Evolutionary conservation across 2,329 filamentous ascomycete species (phyloP), one percentile per base, ranked within the genome.

Genomic region (Ascochyta fabae): DNA sequence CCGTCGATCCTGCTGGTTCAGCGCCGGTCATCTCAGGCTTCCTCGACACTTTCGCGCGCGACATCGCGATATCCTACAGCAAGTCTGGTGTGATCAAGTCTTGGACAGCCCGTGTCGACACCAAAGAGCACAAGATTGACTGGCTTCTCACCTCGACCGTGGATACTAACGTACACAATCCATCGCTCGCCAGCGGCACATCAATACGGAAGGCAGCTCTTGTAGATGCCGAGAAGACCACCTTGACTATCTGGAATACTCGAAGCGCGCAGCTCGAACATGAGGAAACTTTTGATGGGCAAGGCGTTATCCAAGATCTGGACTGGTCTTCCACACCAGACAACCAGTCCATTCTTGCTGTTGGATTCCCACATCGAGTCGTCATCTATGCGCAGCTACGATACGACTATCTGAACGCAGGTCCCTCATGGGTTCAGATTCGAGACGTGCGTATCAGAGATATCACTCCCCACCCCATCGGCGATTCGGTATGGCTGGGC

Each of bases 251-350:
- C 45, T 97, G 93, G 94, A 93, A 96, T 69, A 90, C 91, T 10
- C 86, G 88, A 59, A 90, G 89, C 51, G 88, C 88, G 2, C 88
- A 92, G 59, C 82, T 96, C 6, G 93, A 97, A 73, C 92, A 91
- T 68, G 84, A 90, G 58, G 86, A 94, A 66, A 83, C 86, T 27
- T 95, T 92, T 61, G 84, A 88, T 61, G 82, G 83, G 12, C 84
- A 89, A 56, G 89, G 95, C 65, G 84, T 83, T 6, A 92, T 97
- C 36, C 87, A 89, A 60, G 93, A 96, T 73, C 84, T 97, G 12
- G 92, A 96, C 73, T 97, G 94, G 94, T 94, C 92, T 0, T 94
- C 91, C 3, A 96, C 93, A 0, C 92, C 92, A 0, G 91, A 96
- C 72, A 87, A 87, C 44, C 92, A 96, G 69, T 94, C 91, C 1